These are phyloP conservation scores for Trichoderma parareesei DNA, from an alignment of 495 filamentous ascomycete genomes.

Conservation along the genomic window DNA sequence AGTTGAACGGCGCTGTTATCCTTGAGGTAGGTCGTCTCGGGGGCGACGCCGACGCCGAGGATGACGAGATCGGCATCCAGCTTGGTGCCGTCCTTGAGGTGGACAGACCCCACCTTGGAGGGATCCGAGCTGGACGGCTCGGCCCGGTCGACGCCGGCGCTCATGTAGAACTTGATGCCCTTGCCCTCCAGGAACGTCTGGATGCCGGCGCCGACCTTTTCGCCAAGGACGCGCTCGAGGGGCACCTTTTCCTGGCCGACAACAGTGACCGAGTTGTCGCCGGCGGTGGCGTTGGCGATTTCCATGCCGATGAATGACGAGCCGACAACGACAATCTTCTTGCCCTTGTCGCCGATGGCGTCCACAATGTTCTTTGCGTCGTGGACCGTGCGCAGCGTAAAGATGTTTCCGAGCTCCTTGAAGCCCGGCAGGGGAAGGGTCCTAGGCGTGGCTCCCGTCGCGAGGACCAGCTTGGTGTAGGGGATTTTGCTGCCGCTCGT, in stretches of 20 bases:
- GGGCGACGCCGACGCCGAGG: conserved; percentile 79
- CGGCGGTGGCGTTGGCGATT: conserved; percentile 67
- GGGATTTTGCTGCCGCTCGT: conserved; percentile 57
- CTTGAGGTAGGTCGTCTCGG: conserved; percentile 78
- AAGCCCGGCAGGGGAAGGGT: conserved; percentile 77
- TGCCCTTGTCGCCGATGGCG: conserved; percentile 74
- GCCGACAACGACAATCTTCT: conserved; percentile 88
- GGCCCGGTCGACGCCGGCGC: conserved; percentile 72
- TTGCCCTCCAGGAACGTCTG: conserved; percentile 68
- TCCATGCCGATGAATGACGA: conserved; percentile 97
- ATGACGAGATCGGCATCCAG: conserved; percentile 86
- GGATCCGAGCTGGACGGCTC: conserved; percentile 54
- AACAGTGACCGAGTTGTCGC: conserved; percentile 74
- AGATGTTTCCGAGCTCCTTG: conserved; percentile 79
- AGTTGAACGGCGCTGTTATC: conserved; percentile 59
- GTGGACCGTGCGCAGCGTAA: conserved; percentile 64
- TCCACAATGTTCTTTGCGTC: conserved; percentile 67
- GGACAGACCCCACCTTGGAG: conserved; percentile 67
- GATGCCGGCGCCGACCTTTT: conserved; percentile 71
- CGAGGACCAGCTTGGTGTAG: conserved; percentile 85
- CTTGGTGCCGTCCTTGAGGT: conserved; percentile 77
- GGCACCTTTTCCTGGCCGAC: conserved; percentile 88
- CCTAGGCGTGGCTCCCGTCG: conserved; percentile 74
- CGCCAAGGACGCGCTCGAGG: conserved; percentile 81
- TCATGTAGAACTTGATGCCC: conserved; percentile 81